Conservation (phyloP, 352 stramenopile genomes). For the Aphanomyces cochlioides region DNA sequence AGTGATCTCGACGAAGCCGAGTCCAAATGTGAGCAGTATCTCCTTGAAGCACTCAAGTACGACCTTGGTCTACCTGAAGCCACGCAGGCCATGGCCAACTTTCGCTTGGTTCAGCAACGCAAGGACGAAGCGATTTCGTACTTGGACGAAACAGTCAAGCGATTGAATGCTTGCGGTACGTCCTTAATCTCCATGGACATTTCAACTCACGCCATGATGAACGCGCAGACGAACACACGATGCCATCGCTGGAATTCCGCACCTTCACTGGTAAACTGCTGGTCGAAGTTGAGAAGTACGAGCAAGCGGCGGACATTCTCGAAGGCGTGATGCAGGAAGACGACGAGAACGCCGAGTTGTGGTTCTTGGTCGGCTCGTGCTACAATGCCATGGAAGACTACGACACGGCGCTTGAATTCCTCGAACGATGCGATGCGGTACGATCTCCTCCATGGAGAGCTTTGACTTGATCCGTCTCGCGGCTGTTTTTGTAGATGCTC, state of each 20-base stretch:
- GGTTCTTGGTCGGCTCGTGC: conserved; percentile 85
- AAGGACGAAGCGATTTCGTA: conserved; percentile 85
- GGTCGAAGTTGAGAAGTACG: conserved; percentile 82
- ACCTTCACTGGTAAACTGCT: conserved; percentile 77
- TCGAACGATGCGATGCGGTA: conserved; percentile 60
- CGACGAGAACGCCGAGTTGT: conserved; percentile 86
- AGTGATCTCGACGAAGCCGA: conserved; percentile 90
- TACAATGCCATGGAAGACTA: conserved; percentile 84
- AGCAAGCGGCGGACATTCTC: conserved; percentile 74
- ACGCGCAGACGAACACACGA: conserved; percentile 58
- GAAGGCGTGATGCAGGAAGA: conserved; percentile 87
- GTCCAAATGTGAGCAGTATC: conserved; percentile 85
- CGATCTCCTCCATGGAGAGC: background rate
- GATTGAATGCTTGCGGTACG: conserved; percentile 72
- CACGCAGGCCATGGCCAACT: conserved; percentile 92
- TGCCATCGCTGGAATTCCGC: conserved; percentile 83
- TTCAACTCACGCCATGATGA: conserved; percentile 26
- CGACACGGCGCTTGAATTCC: conserved; percentile 77
- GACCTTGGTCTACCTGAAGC: conserved; percentile 90
- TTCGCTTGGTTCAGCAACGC: conserved; percentile 91
- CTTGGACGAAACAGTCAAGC: conserved; percentile 89
- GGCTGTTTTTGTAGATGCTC: conserved; percentile 43
- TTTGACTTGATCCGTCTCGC: background rate
- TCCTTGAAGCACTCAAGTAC: conserved; percentile 86
- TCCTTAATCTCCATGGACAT: conserved; percentile 26